Percentiles rank a stretch among this genome's conserved stretches.
These are phyloP conservation scores for Vachellia pachyceras DNA, from an alignment of 306 rosid species.

Conservation along the genomic window DNA sequence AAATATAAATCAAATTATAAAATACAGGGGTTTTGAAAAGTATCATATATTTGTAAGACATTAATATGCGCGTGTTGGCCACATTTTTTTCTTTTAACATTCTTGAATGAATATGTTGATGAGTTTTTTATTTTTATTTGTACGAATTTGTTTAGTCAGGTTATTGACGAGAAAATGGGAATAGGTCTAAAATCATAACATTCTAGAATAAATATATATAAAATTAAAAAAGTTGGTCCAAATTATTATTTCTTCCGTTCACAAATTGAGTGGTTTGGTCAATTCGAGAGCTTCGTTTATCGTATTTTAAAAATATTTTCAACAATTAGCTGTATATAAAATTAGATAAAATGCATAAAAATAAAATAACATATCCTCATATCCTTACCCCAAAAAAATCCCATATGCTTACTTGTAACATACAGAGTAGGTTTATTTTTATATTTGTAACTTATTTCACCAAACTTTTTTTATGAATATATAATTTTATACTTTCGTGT, in stretches of 20 bases:
- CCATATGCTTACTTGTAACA: too few species aligned
- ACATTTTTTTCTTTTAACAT: too few species aligned
- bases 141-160: background rate
- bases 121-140: too few species aligned
- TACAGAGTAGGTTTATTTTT: too few species aligned
- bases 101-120: too few species aligned
- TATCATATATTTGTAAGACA: background rate
- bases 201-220: background rate
- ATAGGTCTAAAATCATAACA: background rate
- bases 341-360: background rate
- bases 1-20: too few species aligned
- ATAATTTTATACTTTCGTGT: too few species aligned
- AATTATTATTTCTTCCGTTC: background rate
- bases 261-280: background rate
- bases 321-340: background rate
- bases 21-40: background rate
- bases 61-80: too few species aligned
- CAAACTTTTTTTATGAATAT: too few species aligned
- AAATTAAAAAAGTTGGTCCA: background rate
- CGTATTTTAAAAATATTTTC: background rate
- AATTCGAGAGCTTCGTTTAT: background rate
- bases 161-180: background rate
- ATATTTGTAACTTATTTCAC: too few species aligned
- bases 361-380: too few species aligned
- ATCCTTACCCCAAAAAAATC: too few species aligned